Base-by-base conservation (phyloP, 202 grass and related monocot species). In the Schoenoplectus tabernaemontani region DNA sequence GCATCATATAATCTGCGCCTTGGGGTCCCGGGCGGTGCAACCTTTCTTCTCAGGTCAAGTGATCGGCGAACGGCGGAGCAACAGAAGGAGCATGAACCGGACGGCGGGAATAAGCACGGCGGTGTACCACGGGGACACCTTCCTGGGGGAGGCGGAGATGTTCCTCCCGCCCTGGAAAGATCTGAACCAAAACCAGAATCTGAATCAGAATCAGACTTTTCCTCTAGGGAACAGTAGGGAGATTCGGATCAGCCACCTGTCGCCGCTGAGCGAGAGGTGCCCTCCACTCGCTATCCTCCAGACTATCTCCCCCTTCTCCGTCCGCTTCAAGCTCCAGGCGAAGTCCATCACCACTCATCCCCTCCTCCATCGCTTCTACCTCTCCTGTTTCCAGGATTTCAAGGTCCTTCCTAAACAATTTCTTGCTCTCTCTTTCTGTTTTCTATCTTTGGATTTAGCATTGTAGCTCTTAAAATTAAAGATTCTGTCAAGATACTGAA, bases 241-340 rank as follows among this genome's bases (percentile, higher is more conserved):
- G 90, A 96, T 99, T 83, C 96, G 86, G 82, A 86, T 99, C 83
- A 86, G 85, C 85, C 90, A 96, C 86, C 82, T 99, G 54, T 95
- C 96, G 33, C 92, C 86, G 39, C 1, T 44, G 41, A 92, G 96
- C 90, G 90, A 93, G 78, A 82, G 96, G 66, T 93, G 90, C 85
- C 92, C 85, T 78, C 96, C 96, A 1, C 92, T 96, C 70, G 83
- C 92, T 62, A 85, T 95, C 71, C 96, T 99, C 23, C 91, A 99
- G 78, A 88, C 90, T 42, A 88, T 99, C 65, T 89, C 90, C 69
- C 90, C 96, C 63, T 96, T 96, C 87, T 83, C 86, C 26, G 87
- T 93, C 47, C 96, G 96, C 28, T 99, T 91, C 87, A 99, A 99
- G 82, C 80, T 99, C 37, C 90, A 89, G 78, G 85, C 90, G 56